These are phyloP conservation scores for Scleroderma bovista DNA, from an alignment of 768 basidiomycete species.

Conservation along the genomic window DNA sequence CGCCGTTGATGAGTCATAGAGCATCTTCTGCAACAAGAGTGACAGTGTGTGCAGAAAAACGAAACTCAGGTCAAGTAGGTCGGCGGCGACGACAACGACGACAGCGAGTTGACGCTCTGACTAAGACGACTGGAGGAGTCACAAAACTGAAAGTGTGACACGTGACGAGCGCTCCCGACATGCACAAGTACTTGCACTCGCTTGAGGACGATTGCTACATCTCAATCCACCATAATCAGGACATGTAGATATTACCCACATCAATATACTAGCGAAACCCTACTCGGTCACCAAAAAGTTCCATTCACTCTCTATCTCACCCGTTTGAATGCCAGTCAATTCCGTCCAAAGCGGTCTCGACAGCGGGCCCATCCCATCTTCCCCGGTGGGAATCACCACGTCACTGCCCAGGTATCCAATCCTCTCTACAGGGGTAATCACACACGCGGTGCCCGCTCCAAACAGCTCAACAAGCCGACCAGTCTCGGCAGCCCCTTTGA, in stretches of 20 bases:
- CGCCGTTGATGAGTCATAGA: slow-evolving; percentile 60
- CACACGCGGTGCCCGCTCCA: slow-evolving; percentile 50
- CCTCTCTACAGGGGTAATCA: slow-evolving; percentile 43
- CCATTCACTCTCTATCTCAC: slow-evolving; percentile 75
- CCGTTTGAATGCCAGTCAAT: slow-evolving; percentile 65
- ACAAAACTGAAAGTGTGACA: too few relatives aligned
- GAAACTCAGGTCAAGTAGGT: slow-evolving; percentile 4
- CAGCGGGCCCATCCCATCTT: slow-evolving; percentile 72
- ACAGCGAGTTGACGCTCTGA: slow-evolving; percentile 3
- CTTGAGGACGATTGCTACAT: too few relatives aligned
- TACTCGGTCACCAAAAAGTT: slow-evolving; percentile 46
- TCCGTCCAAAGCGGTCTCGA: slow-evolving; percentile 45
- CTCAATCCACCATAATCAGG: too few relatives aligned
- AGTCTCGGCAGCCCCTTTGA: slow-evolving; percentile 42
- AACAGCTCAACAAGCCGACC: slow-evolving; percentile 48
- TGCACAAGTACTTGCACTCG: too few relatives aligned
- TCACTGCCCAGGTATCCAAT: slow-evolving; percentile 58
- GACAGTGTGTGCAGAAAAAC: neutral
- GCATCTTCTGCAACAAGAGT: slow-evolving; percentile 38
- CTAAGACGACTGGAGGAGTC: slow-evolving; percentile 3
- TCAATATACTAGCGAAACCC: too few relatives aligned
- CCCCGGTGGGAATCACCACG: slow-evolving; percentile 48
- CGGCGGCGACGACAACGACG: neutral
- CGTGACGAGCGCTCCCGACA: too few relatives aligned
- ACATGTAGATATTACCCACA: too few relatives aligned